A percentile compares a stretch with the other conserved stretches of the same genome.
These are phyloP conservation scores for Silene conica DNA, from an alignment of 148 eudicot species.

Conservation along the genomic window DNA sequence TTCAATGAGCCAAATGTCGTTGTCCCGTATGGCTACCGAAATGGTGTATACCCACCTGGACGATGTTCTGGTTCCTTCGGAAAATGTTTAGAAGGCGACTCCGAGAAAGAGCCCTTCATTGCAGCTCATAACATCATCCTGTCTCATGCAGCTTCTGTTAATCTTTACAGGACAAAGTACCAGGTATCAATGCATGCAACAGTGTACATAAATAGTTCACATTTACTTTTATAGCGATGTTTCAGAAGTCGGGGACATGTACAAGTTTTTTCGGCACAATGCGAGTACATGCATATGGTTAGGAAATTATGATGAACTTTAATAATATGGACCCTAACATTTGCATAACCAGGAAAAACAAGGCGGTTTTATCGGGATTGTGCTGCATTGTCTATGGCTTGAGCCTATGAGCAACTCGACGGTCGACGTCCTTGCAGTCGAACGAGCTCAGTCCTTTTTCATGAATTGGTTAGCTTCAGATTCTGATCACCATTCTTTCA, in stretches of 20 bases:
- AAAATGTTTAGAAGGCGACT: conserved; percentile 54
- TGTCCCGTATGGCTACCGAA: conserved; percentile 44
- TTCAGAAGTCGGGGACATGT: no score
- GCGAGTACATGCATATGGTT: no score
- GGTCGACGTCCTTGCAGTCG: conserved; percentile 52
- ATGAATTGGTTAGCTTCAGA: conserved; percentile 39
- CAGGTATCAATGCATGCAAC: conserved; percentile 31
- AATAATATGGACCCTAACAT: neutral
- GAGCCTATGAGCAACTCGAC: conserved; percentile 63
- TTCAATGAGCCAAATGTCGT: conserved; percentile 64
- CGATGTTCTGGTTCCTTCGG: conserved; percentile 58
- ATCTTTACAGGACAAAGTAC: conserved; percentile 49
- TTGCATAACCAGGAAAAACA: conserved; percentile 38
- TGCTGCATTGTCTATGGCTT: conserved; percentile 49
- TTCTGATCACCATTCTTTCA: neutral
- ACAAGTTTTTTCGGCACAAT: no score
- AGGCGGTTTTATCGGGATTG: conserved; percentile 62
- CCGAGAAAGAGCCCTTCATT: conserved; percentile 63
- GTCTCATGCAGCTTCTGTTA: conserved; percentile 53
- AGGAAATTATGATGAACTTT: no score
- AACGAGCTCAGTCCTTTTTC: conserved; percentile 67
- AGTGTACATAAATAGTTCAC: no score
- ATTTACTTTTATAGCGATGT: no score
- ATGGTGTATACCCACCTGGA: conserved; percentile 56
- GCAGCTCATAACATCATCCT: conserved; percentile 73